Percentiles rank a stretch among this genome's conserved stretches.
Evolutionary conservation across 2,329 filamentous ascomycete genomes (phyloP).

Genomic region (Thielaviopsis euricoi): DNA sequence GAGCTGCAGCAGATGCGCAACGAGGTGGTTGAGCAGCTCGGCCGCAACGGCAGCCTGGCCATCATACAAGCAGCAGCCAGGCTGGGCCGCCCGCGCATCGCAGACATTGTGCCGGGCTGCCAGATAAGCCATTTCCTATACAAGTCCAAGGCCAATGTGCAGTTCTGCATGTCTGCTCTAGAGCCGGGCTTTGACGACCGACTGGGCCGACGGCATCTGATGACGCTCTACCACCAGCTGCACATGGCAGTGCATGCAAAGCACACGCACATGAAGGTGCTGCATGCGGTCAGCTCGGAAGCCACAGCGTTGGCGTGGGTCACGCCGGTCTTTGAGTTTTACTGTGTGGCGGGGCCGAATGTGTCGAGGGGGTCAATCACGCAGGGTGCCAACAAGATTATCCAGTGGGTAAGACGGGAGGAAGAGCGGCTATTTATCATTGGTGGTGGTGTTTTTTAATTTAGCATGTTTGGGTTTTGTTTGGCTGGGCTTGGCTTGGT

Average conservation of each 20-base stretch:
- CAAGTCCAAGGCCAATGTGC: constrained; percentile 86
- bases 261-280: constrained; percentile 69
- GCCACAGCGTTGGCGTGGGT: constrained; percentile 76
- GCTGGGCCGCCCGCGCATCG: constrained; percentile 52
- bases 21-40: constrained; percentile 49
- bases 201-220: constrained; percentile 51
- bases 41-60: constrained; percentile 57
- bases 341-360: constrained; percentile 76
- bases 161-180: constrained; percentile 83
- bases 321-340: constrained; percentile 83
- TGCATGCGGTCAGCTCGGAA: constrained; percentile 62
- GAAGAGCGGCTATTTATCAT: constrained; percentile 94
- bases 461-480: too few species aligned
- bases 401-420: constrained; percentile 81
- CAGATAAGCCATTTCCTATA: constrained; percentile 85
- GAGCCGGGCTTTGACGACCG: constrained; percentile 45
- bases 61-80: constrained; percentile 57
- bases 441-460: constrained; percentile 74
- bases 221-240: constrained; percentile 71
- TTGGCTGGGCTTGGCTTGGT: too few species aligned
- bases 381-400: constrained; percentile 73
- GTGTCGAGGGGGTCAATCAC: constrained; percentile 49
- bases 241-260: constrained; percentile 76
- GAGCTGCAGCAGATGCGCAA: constrained; percentile 61
- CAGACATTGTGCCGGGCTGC: constrained; percentile 64